These are phyloP conservation scores for Amauroascus verrucosus DNA, from an alignment of 2,329 filamentous ascomycete species.

Conservation along the genomic window DNA sequence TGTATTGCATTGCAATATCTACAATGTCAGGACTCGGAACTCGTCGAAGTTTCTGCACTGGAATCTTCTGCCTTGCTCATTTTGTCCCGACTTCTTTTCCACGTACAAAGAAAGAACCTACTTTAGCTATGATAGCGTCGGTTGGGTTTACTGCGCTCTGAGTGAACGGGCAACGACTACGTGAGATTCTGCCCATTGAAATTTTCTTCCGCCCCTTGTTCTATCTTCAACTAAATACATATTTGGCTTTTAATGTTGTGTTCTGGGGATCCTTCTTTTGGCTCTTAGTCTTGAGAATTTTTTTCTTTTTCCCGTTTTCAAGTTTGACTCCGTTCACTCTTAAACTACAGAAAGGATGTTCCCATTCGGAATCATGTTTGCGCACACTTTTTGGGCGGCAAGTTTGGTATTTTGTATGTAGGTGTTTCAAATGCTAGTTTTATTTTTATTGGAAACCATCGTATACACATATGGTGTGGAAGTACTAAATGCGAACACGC, in stretches of 20 bases:
- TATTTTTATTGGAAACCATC: too few relatives aligned
- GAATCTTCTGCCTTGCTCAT: constrained; percentile 10
- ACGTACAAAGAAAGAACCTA: not conserved
- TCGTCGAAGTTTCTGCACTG: constrained; percentile 7
- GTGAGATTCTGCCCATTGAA: too few relatives aligned
- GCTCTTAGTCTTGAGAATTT: constrained; percentile 2
- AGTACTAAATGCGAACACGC: too few relatives aligned
- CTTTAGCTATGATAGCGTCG: constrained; percentile 6
- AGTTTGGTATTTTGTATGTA: constrained; percentile 4
- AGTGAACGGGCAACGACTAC: not conserved
- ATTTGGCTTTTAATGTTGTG: constrained; percentile 9
- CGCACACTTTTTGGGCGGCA: not conserved
- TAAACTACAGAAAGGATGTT: not conserved
- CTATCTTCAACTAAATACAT: not conserved
- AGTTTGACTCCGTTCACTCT: not conserved
- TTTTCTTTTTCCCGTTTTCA: not conserved
- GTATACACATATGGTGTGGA: too few relatives aligned
- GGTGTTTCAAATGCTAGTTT: not conserved
- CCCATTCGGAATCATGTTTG: not conserved
- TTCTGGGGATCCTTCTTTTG: not conserved
- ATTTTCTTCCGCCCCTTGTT: not conserved
- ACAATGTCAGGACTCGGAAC: not conserved
- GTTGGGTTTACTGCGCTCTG: not conserved
- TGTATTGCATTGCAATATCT: constrained; percentile 13
- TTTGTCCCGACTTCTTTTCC: constrained; percentile 8